A percentile compares a stretch with the other conserved stretches of the same genome.
Evolutionary conservation across 2,329 filamentous ascomycete species (phyloP).

Genomic region (Apiospora kogelbergensis): DNA sequence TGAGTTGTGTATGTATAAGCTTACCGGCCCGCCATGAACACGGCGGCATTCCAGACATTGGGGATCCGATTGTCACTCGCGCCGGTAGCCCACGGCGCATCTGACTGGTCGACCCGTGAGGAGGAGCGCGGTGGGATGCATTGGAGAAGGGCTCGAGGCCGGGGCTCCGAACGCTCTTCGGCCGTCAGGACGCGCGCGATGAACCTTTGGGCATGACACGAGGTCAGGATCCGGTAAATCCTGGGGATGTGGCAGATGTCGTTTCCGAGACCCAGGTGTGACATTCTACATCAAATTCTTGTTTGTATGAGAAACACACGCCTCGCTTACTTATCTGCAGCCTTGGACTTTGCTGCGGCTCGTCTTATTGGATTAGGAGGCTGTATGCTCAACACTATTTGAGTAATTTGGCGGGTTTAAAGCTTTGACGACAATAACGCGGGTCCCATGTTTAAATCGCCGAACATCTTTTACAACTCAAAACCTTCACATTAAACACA

Average conservation of each 20-base stretch:
- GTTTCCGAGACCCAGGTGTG: constrained; percentile 70
- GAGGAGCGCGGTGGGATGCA: not conserved
- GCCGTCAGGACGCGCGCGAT: constrained; percentile 47
- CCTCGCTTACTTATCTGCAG: not conserved
- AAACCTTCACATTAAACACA: not conserved
- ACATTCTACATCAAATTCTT: constrained; percentile 19
- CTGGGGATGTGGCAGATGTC: constrained; percentile 74
- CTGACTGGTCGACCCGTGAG: not conserved
- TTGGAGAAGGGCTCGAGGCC: not conserved
- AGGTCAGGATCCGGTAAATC: constrained; percentile 57
- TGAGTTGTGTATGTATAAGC: constrained; percentile 13
- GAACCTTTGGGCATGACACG: constrained; percentile 43
- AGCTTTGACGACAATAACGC: not conserved
- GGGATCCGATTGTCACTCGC: not conserved
- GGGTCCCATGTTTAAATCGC: not conserved
- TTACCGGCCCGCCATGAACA: constrained; percentile 46
- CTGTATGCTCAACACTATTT: not conserved
- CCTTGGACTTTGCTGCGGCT: no score
- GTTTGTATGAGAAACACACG: not conserved
- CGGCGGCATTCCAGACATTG: constrained; percentile 34
- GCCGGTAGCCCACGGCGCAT: not conserved
- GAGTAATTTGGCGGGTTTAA: not conserved
- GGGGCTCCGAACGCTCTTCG: constrained; percentile 6
- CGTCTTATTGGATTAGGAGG: not conserved
- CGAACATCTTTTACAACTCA: not conserved